Evolutionary conservation across 768 basidiomycete genomes (phyloP), one percentile per base, ranked within the genome.

Genomic region (Naganishia onofrii): DNA sequence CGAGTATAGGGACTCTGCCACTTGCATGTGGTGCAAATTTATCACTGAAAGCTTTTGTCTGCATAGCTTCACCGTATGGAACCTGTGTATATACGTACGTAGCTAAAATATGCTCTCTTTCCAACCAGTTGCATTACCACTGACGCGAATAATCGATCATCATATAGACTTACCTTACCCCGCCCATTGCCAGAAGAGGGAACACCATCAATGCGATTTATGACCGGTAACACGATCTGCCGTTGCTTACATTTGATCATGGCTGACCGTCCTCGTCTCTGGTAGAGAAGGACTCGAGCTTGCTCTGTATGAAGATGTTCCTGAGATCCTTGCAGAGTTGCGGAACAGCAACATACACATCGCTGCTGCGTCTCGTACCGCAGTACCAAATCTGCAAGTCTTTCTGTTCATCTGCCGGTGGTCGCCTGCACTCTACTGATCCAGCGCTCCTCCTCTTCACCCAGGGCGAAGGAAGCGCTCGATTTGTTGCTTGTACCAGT

Each of bases 311-410:
- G 80, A 82, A 42, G 88, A 93, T 67, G 90, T 93, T 0, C 87
- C 91, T 0, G 81, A 84, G 26, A 90, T 96, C 65, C 80, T 93
- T 42, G 86, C 88, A 67, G 83, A 83, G 9, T 67, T 82, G n/a
- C 76, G 84, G 82, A 2, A 85, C 78, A 15, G 73, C 31, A 32
- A 71, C 6, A 84, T 87, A 0, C 80, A 82, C 7, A 83, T 92
- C 60, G 90, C 90, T 0, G 89, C 88, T 2, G 89, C 88, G 69
- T 92, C 90, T 8, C 83, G 92, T 53, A 92, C 91, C 0, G 74
- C 81, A 72, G 87, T 90, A 0, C 84, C 88, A 0, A 84, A 84
- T 66, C 81, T 91, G 92, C 93, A 77, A 74, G 88, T 78, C 4
- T 48, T 12, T 44, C 21, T 65, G 17, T n/a, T n/a, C n/a, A n/a